Evolutionary conservation across 192 early-diverging fungal species (phyloP).

Genomic region (Mycoemilia scoparia): DNA sequence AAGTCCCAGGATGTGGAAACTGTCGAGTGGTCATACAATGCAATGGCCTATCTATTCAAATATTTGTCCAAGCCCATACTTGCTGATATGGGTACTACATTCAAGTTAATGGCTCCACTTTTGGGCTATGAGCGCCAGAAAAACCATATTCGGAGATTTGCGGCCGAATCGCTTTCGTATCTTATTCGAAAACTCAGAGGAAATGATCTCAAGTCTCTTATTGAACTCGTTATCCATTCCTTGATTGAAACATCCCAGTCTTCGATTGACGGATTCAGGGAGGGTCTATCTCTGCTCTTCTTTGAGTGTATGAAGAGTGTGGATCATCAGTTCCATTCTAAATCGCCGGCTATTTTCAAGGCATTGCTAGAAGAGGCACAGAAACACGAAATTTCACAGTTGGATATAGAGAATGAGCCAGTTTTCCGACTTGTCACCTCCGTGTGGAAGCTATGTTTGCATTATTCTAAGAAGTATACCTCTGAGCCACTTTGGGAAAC

Average conservation of each 20-base stretch:
- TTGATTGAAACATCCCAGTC: conserved; percentile 9
- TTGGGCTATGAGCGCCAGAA: conserved; percentile 51
- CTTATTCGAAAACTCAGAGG: conserved; percentile 61
- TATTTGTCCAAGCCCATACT: conserved; percentile 54
- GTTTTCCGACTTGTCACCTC: conserved; percentile 9
- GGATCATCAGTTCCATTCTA: conserved; percentile 35
- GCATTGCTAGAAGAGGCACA: conserved; percentile 16
- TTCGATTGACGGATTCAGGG: conserved; percentile 32
- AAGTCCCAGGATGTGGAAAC: conserved; percentile 46
- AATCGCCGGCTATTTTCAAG: conserved; percentile 18
- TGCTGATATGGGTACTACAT: conserved; percentile 51
- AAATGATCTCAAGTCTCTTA: conserved; percentile 36
- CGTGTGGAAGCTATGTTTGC: conserved; percentile 17
- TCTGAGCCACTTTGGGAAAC: conserved; percentile 16
- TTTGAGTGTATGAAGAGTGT: conserved; percentile 69
- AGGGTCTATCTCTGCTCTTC: conserved; percentile 64
- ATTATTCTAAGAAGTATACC: conserved; percentile 9
- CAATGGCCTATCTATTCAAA: conserved; percentile 84
- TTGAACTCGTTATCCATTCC: conserved; percentile 38
- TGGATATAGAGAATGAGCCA: conserved; percentile 7
- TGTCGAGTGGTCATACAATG: conserved; percentile 71
- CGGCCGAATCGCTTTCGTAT: conserved; percentile 81
- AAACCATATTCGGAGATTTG: conserved; percentile 66
- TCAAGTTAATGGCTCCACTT: conserved; percentile 53
- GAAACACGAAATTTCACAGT: conserved; percentile 7